Base-by-base conservation (phyloP, 306 rosid species). In the Hylodesmum podocarpum region DNA sequence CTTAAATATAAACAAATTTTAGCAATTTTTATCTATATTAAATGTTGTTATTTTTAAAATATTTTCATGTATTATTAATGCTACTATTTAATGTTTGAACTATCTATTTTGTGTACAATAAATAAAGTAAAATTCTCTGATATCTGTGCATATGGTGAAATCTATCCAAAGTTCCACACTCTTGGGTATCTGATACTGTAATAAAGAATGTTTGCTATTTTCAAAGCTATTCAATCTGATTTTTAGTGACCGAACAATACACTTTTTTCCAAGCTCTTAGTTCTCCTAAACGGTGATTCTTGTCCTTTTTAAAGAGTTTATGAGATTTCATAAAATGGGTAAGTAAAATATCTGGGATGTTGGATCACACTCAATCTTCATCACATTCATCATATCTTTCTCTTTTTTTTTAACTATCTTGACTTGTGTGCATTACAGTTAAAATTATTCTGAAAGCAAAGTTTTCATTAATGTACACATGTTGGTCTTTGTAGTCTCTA, bases 121-220 rank as follows among this genome's bases (percentile, higher is more conserved):
- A n/a, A n/a, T n/a, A n/a, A 43, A 66, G 18, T 29, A 12, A 36
- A 33, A 59, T n/a, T 31, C 39, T 75, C n/a, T 19, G 74, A 25
- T 66, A 85, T 67, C 44, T 72, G 73, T 75, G 75, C 81, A 49
- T 75, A 51, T 29, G 21, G 40, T 68, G 46, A 84, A 44, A 63
- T 61, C 62, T 40, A 44, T 72, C 70, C 14, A 50, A 31, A 64
- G 75, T 68, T 75, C 70, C 78, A 15, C 68, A 61, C 82, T 76
- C 80, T 58, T 82, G 71, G 76, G 41, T 57, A 47, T 64, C 78
- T 77, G 43, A 70, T 70, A 14, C 62, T 73, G 57, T 64, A 68
- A 67, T 64, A 77, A 78, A 63, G 86, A 81, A 86, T 89, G 87
- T 72, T 76, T 86, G 65, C 81, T 68, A 75, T 64, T 41, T 39